These are phyloP conservation scores for Trichoderma lentiforme DNA, from an alignment of 2,329 filamentous ascomycete species.

Conservation along the genomic window DNA sequence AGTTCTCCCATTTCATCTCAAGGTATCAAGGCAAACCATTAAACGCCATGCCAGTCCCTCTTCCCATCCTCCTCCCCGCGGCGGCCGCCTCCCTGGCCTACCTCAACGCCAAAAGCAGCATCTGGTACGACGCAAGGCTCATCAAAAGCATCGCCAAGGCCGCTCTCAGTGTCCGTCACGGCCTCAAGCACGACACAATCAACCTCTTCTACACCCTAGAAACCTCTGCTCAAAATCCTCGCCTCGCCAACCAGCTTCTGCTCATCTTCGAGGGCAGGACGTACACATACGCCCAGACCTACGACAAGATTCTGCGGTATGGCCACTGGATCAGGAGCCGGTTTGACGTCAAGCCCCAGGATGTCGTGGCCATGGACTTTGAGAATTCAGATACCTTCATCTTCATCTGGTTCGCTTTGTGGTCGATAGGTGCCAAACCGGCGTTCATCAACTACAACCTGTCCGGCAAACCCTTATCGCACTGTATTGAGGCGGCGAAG, in stretches of 20 bases:
- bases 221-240: conserved; percentile 51
- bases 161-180: conserved; percentile 40
- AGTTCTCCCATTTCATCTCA: not conserved
- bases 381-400: conserved; percentile 78
- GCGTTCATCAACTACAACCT: conserved; percentile 90
- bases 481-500: conserved; percentile 69
- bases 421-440: conserved; percentile 77
- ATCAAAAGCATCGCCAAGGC: conserved; percentile 53
- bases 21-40: not conserved
- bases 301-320: conserved; percentile 67
- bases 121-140: conserved; percentile 64
- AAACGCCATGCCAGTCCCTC: conserved; percentile 42
- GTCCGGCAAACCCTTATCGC: conserved; percentile 64
- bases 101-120: conserved; percentile 65
- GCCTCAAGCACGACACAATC: conserved; percentile 57
- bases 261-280: conserved; percentile 65
- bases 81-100: conserved; percentile 69
- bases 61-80: conserved; percentile 56
- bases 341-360: conserved; percentile 62
- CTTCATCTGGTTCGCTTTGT: conserved; percentile 73
- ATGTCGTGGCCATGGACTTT: conserved; percentile 78
- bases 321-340: conserved; percentile 69
- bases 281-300: conserved; percentile 74
- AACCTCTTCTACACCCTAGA: conserved; percentile 77
- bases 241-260: conserved; percentile 53